Base-by-base conservation (phyloP, 2,329 filamentous ascomycete species). In the Alternaria solani region DNA sequence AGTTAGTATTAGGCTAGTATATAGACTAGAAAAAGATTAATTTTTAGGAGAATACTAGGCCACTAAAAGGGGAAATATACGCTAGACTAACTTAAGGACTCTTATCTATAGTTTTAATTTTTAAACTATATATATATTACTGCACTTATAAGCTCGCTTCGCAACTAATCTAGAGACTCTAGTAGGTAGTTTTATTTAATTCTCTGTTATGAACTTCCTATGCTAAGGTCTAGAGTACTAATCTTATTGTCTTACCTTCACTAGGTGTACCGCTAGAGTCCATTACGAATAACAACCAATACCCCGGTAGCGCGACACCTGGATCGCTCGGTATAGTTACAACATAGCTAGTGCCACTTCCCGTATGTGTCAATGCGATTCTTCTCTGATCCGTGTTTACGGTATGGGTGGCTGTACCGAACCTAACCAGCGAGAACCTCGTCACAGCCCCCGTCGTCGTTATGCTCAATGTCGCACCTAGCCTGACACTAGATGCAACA, bases 311-410 rank as follows among this genome's bases (percentile, higher is more conserved):
- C 6, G 82, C 67, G 23, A 87, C 74, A 4, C 85, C 85, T 0
- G 80, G 61, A 60, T 87, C 85, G 3, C 64, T 62, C 0, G 85
- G 84, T 5, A 86, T 71, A 1, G 68, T 72, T 4, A 84, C 70
- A 0, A 69, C 78, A 59, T 83, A 85, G 2, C 59, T 72, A 4
- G 68, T 75, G 0, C 73, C 73, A n/a, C 66, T 75, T 0, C 72
- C 72, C 6, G 75, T 28, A 7, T 16, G 32, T 4, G 70, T 75
- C 23, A 86, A 71, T 14, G 82, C 77, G 48, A 88, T 78, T 8
- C 86, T 81, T 23, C 86, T 74, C 75, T 88, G 85, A 70, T 88
- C 86, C 0, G 82, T 88, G 65, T 88, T 85, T 48, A 87, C 80
- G 1, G 84, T 82, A 69, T 88, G 86, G 0, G 86, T 88, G 4